Conservation (phyloP, 106 monocot species). For the Alisma plantagoaquatica region DNA sequence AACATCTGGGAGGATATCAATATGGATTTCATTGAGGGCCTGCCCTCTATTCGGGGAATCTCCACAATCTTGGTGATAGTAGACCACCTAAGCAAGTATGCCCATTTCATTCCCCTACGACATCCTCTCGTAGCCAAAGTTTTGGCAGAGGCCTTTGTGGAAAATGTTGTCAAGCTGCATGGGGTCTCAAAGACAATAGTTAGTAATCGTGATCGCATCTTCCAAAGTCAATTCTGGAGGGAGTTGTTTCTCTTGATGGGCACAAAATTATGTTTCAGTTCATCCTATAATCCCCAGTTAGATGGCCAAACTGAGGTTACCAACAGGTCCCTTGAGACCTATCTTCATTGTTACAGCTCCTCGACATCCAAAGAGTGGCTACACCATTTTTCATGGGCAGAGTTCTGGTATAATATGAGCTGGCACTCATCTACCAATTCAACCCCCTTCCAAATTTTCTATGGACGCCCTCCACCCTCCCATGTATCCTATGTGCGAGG, state of each 20-base stretch:
- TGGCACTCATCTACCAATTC: neutral
- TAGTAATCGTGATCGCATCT: neutral
- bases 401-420: neutral
- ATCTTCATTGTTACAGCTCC: neutral
- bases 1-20: constrained; percentile 3
- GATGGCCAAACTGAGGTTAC: neutral
- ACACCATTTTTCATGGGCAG: neutral
- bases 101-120: neutral
- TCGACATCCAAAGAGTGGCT: neutral
- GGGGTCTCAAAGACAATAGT: neutral
- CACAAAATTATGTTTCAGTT: neutral
- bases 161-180: neutral
- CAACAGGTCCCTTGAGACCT: neutral
- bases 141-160: neutral
- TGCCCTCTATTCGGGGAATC: neutral
- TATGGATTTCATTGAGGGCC: constrained; percentile 15
- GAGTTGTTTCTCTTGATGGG: neutral
- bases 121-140: too few species aligned
- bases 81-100: constrained; percentile 2
- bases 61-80: constrained; percentile 3
- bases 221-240: neutral
- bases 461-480: neutral
- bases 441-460: neutral
- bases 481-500: neutral
- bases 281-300: neutral